Evolutionary conservation across 1,284 basidiomycete species (phyloP), one percentile per base, ranked within the genome.

Genomic region (Butyriboletus appendiculatus): DNA sequence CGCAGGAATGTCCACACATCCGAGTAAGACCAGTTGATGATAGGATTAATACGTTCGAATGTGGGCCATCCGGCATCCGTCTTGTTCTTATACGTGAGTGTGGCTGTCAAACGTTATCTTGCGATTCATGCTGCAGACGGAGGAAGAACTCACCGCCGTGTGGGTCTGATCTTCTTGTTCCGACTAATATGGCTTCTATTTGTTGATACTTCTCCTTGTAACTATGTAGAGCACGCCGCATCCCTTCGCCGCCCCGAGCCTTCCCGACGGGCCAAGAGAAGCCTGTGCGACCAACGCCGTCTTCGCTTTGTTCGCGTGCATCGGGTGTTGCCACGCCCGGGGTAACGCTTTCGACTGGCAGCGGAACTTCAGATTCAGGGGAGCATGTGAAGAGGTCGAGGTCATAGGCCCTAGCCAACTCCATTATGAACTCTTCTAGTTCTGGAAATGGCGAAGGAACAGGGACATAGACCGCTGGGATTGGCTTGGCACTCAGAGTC

Each of bases 1-100:
- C 87, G 78, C 35, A 99, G 75, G 74, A 96, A 99, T 1, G 76
- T 74, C 97, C 97, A 99, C 2, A 99, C 84, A 57, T 97, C 86
- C 2, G 74, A 68, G 72, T 99, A 99, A 0, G 84, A 78, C 96
- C 96, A 99, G 68, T 98, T 89, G 47, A 99, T 90, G 62, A 99
- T 92, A 0, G 97, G 96, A 69, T 99, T 96, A 28, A 99, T 85
- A 20, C 96, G 85, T 66, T 96, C 88, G 56, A 96, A 93, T 4
- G 74, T 69, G 5, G 96, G 96, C 96, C 96, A 99, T 49, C 81
- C 89, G 0, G 81, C 73, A 71, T 98, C 95, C 7, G 94, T 96
- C 61, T 83, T 87, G 59, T 88, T 89, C 45, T 86, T 80, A 59
- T 84, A 81, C 0, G 84, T 79, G 42, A 96, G 81, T 32, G 76